Base-by-base conservation (phyloP, 257 asterid species). In the Solanum phureja region DNA sequence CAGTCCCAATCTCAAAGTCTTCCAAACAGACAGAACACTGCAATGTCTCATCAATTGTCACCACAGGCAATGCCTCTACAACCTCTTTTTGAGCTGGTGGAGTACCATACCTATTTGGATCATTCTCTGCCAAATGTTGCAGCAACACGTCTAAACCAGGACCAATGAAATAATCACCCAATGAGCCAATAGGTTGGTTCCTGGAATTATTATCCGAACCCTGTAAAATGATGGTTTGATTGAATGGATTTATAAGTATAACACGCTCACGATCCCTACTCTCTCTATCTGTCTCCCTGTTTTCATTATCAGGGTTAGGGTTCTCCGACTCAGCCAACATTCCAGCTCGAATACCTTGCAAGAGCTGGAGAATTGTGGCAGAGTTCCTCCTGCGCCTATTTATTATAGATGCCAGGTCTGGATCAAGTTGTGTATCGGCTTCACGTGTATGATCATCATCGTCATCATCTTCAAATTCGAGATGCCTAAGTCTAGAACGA, bases 1-100 rank as follows among this genome's bases (percentile, higher is more conserved):
- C 91, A 29, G 88, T 84, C 35, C 97, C 97, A n/a, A 91, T 83
- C 89, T 94, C 96, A 75, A 94, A 94, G 3, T 96, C 99, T 11
- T 96, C 99, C 94, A 95, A 91, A 87, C 99, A 96, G 84, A 96
- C 95, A 3, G 94, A 88, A 88, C 98, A 95, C 88, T 93, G 98
- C 89, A 89, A 27, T 1, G 76, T 86, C 87, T 90, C 95, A 90
- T 90, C 92, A 3, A 91, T 75, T 77, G 88, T 91, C 84, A 94
- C 96, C 0, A 87, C 76, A 4, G 95, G 95, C 89, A 96, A 76
- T 18, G 95, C 98, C 76, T 95, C 94, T 52, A 96, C 95, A 0
- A 94, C 98, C 89, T 95, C 98, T 84, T 92, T 95, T 86, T 62
- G 92, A 44, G 99, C 95, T 6, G 99, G 99, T 6, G 98, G 98